Conservation (phyloP, 768 basidiomycete species). For the Suillus occidentalis region DNA sequence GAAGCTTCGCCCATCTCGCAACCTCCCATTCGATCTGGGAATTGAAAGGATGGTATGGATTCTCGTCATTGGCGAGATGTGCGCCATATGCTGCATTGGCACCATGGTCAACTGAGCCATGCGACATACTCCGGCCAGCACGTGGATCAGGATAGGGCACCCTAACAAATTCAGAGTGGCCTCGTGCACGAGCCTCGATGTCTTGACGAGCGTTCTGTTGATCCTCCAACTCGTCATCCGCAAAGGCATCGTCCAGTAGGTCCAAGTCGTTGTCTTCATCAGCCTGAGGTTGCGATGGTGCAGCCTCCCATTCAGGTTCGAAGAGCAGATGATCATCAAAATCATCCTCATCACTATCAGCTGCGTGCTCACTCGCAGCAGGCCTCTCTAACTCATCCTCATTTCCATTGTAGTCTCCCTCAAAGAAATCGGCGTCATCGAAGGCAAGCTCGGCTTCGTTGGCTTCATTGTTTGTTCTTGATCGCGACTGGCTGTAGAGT, state of each 20-base stretch:
- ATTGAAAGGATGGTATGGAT: slow-evolving; percentile 31
- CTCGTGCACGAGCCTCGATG: not conserved
- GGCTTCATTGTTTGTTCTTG: not conserved
- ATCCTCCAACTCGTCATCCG: no score
- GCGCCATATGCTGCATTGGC: not conserved
- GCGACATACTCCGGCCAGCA: not conserved
- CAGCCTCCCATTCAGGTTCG: not conserved
- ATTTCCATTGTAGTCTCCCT: not conserved
- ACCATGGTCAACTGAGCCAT: not conserved
- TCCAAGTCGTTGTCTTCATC: no score
- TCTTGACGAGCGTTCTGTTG: not conserved
- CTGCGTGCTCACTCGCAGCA: no score
- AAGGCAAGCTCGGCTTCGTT: not conserved
- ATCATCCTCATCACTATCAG: not conserved
- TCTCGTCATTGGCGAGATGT: not conserved
- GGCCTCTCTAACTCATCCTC: no score
- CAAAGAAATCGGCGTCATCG: not conserved
- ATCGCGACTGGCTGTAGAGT: not conserved
- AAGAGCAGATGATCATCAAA: not conserved
- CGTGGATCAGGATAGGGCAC: not conserved
- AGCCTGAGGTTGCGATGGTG: not conserved
- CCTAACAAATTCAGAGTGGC: not conserved
- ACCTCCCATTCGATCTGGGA: slow-evolving; percentile 40
- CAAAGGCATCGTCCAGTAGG: no score
- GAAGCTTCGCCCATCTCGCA: slow-evolving; percentile 40